These are phyloP conservation scores for Vaccinium myrtillus DNA, from an alignment of 148 eudicot genomes.

Conservation along the genomic window DNA sequence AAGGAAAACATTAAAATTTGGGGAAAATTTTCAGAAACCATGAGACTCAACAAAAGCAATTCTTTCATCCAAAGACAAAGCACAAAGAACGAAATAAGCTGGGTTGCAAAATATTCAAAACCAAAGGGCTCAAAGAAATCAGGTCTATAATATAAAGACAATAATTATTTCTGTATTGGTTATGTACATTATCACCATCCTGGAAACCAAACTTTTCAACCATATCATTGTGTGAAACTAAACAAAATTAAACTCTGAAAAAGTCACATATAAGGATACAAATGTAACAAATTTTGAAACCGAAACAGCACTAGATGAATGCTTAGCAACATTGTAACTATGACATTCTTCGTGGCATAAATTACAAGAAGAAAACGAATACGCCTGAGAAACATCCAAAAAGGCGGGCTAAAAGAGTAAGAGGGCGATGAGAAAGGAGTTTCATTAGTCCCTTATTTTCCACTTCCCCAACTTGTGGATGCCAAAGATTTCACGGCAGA, in stretches of 20 bases:
- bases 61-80: slow-evolving; percentile 9
- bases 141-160: not conserved
- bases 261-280: not conserved
- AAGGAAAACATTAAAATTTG: not conserved
- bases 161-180: not conserved
- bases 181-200: not conserved
- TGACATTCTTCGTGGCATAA: not conserved
- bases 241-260: not conserved
- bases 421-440: too few species aligned
- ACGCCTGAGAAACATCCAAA: not conserved
- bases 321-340: not conserved
- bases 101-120: not conserved
- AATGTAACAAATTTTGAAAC: not conserved
- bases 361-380: not conserved
- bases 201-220: not conserved
- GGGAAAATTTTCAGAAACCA: not conserved
- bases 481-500: not conserved
- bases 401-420: too few species aligned
- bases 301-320: not conserved
- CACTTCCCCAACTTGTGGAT: not conserved
- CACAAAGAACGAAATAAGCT: not conserved
- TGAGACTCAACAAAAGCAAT: not conserved
- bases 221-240: not conserved
- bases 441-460: too few species aligned
- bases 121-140: not conserved